Conservation (phyloP, 2,329 filamentous ascomycete genomes). For the Fusarium camptoceras region DNA sequence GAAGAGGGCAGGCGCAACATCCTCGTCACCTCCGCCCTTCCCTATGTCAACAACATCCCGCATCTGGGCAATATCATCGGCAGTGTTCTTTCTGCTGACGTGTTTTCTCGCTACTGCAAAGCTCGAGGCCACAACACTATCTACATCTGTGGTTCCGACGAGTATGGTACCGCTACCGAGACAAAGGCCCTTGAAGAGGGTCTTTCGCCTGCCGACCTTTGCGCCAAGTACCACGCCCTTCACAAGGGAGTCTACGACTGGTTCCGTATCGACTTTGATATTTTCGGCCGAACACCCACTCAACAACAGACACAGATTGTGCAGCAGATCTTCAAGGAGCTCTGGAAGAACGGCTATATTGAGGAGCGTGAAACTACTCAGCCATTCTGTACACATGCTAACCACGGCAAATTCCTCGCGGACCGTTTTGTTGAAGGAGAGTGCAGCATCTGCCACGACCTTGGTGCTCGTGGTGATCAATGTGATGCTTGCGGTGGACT, state of each 20-base stretch:
- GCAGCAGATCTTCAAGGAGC: constrained; percentile 87
- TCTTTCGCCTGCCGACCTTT: constrained; percentile 83
- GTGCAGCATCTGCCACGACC: constrained; percentile 78
- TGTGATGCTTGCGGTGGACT: constrained; percentile 80
- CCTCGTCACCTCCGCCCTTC: constrained; percentile 90
- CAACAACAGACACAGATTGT: constrained; percentile 90
- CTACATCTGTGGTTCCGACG: constrained; percentile 88
- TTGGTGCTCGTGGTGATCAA: constrained; percentile 78
- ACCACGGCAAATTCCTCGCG: constrained; percentile 81
- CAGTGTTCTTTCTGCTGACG: constrained; percentile 88
- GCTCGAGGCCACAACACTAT: constrained; percentile 82
- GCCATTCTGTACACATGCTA: constrained; percentile 80
- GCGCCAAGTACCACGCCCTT: constrained; percentile 90
- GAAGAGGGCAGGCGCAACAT: constrained; percentile 84
- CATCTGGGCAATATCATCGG: constrained; percentile 92
- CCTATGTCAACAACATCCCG: constrained; percentile 80
- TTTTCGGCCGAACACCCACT: constrained; percentile 94
- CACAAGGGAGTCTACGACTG: constrained; percentile 94
- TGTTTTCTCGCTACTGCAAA: constrained; percentile 85
- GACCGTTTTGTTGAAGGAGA: constrained; percentile 87
- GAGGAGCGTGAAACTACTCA: constrained; percentile 89
- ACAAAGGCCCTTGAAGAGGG: constrained; percentile 94
- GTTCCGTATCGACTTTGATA: constrained; percentile 95
- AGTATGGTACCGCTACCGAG: constrained; percentile 96
- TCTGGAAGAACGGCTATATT: constrained; percentile 89